Evolutionary conservation across 2,329 filamentous ascomycete genomes (phyloP).

Genomic region (Daldinia sp.): DNA sequence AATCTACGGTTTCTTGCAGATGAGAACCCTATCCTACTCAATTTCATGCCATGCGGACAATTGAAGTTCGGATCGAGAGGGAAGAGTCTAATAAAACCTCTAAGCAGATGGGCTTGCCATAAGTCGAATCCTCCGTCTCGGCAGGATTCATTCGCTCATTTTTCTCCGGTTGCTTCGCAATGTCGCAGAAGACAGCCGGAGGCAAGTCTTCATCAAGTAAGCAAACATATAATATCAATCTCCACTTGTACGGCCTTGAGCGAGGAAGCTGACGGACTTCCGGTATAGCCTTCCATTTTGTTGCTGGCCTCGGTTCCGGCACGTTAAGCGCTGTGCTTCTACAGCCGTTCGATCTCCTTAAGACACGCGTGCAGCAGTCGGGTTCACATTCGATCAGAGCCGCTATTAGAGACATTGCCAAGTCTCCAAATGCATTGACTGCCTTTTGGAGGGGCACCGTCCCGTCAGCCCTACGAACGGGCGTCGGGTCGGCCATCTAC

Average conservation of each 20-base stretch:
- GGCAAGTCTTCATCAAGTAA: slow-evolving; percentile 48
- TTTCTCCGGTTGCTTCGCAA: slow-evolving; percentile 27
- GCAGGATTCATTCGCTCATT: slow-evolving; percentile 30
- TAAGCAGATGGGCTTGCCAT: slow-evolving; percentile 39
- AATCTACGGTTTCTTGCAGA: background rate
- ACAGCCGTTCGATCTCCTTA: slow-evolving; percentile 95
- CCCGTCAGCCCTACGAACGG: slow-evolving; percentile 92
- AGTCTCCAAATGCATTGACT: slow-evolving; percentile 71
- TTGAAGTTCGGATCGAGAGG: slow-evolving; percentile 17
- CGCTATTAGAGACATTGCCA: slow-evolving; percentile 77
- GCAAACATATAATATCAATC: slow-evolving; percentile 24
- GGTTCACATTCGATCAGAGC: slow-evolving; percentile 74
- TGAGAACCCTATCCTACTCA: background rate
- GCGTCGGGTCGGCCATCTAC: slow-evolving; percentile 92
- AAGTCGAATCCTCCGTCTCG: slow-evolving; percentile 36
- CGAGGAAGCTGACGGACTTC: slow-evolving; percentile 15
- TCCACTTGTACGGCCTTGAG: background rate
- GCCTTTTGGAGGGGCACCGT: slow-evolving; percentile 92
- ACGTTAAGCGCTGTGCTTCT: slow-evolving; percentile 89
- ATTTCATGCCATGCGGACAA: slow-evolving; percentile 12
- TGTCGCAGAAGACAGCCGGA: slow-evolving; percentile 42
- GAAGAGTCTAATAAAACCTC: slow-evolving; percentile 22
- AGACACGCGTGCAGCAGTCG: slow-evolving; percentile 94
- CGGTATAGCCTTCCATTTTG: slow-evolving; percentile 80
- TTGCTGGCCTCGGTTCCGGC: slow-evolving; percentile 88